Evolutionary conservation across 2,329 filamentous ascomycete genomes (phyloP).

Genomic region (Magnaporthiopsis poae): DNA sequence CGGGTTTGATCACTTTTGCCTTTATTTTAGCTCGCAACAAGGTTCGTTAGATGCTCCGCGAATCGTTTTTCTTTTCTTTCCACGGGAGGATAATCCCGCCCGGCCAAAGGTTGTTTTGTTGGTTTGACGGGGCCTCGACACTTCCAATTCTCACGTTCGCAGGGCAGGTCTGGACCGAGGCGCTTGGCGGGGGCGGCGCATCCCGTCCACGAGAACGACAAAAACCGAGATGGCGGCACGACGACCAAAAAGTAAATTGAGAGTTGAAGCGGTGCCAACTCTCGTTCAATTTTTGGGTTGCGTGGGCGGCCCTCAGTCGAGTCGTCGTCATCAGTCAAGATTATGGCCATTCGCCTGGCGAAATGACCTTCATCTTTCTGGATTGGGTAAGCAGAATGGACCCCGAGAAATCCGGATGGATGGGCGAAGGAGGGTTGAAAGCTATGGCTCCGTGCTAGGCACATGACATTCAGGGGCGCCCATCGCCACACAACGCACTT

Average conservation of each 20-base stretch:
- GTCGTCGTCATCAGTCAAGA: not conserved
- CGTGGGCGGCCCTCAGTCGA: not conserved
- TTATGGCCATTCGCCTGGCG: not conserved
- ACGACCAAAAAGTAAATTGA: too few species aligned
- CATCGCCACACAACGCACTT: too few species aligned
- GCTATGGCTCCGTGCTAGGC: too few species aligned
- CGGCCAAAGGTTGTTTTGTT: not conserved
- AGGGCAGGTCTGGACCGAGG: not conserved
- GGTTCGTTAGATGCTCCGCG: not conserved
- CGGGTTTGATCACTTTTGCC: too few species aligned
- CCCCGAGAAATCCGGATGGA: not conserved
- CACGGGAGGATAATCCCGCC: too few species aligned
- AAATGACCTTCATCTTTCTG: not conserved
- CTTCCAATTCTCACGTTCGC: too few species aligned
- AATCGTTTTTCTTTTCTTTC: not conserved
- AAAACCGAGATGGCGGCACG: not conserved
- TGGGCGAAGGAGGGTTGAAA: not conserved
- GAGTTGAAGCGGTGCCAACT: too few species aligned
- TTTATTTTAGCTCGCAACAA: not conserved
- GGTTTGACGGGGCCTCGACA: not conserved
- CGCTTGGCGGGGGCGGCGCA: not conserved
- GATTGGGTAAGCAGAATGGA: not conserved
- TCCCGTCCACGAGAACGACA: not conserved
- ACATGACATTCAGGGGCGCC: too few species aligned
- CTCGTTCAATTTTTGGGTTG: too few species aligned